Evolutionary conservation across 257 asterid species (phyloP), one percentile per base, ranked within the genome.

Genomic region (Handroanthus guayacan): DNA sequence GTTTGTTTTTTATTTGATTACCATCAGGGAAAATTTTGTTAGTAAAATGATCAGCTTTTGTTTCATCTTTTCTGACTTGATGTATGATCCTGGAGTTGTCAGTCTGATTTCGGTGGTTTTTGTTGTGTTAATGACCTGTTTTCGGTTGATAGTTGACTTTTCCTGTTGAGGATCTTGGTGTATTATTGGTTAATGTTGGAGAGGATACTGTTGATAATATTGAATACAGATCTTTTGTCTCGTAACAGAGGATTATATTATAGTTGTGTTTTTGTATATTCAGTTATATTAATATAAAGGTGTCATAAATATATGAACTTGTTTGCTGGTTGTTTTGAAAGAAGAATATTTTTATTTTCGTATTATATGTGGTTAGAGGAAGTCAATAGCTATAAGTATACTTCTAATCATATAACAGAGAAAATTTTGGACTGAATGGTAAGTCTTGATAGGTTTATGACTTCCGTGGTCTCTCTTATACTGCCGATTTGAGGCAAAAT

Each of bases 141-240:
- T 69, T 48, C 68, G 76, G 57, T 9, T 39, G 72, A 54, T 48
- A 57, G 81, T 75, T 82, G 83, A 57, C 81, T 72, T 61, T 74
- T 62, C 7, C 39, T 77, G 44, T 72, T 74, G 60, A 52, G 69
- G 55, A 61, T 70, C 4, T 39, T 65, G 18, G 66, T 43, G 12
- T 31, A 12, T 10, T 62, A 20, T 6, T 66, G 65, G 51, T 38
- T 68, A 45, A 2, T 72, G 45, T 62, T 68, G 54, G 9, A 44
- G 31, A 16, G 43, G 16, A 0, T 5, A 44, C 45, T 45, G 36
- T 34, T 34, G 72, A 13, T 38, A 36, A 74, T 34, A 17, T 17
- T 67, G 43, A 31, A 9, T 50, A 31, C 3, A 6, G 62, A 58
- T 64, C 37, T 8, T 56, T 43, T 66, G 58, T 71, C 68, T 54